Percentiles rank a stretch among this genome's conserved stretches.
These are phyloP conservation scores for Hippophae gyantsensis DNA, from an alignment of 306 rosid species.

Conservation along the genomic window DNA sequence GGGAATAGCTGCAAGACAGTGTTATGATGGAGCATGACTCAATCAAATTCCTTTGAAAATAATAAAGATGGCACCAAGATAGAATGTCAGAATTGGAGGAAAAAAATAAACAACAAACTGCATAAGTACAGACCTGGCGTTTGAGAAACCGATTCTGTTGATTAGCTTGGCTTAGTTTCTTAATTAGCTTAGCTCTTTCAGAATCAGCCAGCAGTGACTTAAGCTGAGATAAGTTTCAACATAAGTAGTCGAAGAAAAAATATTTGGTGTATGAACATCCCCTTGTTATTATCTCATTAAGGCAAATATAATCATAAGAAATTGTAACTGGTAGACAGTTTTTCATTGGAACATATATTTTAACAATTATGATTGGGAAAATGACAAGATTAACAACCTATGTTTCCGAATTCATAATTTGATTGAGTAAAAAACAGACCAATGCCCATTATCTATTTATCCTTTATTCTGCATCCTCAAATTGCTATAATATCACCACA, in stretches of 20 bases:
- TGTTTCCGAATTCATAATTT: too few species aligned
- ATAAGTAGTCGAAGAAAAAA: slow-evolving; percentile 3
- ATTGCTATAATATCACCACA: too few species aligned
- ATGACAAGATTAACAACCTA: too few species aligned
- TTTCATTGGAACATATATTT: too few species aligned
- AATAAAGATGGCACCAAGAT: slow-evolving; percentile 7
- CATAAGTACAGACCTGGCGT: slow-evolving; percentile 55
- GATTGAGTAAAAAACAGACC: too few species aligned
- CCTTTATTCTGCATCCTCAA: too few species aligned
- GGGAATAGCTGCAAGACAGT: too few species aligned
- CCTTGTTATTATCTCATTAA: neutral
- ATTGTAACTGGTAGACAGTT: too few species aligned
- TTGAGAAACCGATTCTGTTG: slow-evolving; percentile 84
- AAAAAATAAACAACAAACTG: neutral
- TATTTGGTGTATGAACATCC: neutral
- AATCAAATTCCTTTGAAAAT: neutral
- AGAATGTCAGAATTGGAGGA: slow-evolving; percentile 1
- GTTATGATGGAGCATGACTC: slow-evolving; percentile 4
- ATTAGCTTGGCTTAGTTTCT: slow-evolving; percentile 89
- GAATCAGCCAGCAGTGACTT: slow-evolving; percentile 55
- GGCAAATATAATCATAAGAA: too few species aligned
- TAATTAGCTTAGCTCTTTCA: slow-evolving; percentile 52
- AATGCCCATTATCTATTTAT: too few species aligned
- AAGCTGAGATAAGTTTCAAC: slow-evolving; percentile 35
- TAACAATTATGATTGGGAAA: too few species aligned